These are phyloP conservation scores for Nitzschia palea DNA, from an alignment of 108 stramenopile species.

Conservation along the genomic window DNA sequence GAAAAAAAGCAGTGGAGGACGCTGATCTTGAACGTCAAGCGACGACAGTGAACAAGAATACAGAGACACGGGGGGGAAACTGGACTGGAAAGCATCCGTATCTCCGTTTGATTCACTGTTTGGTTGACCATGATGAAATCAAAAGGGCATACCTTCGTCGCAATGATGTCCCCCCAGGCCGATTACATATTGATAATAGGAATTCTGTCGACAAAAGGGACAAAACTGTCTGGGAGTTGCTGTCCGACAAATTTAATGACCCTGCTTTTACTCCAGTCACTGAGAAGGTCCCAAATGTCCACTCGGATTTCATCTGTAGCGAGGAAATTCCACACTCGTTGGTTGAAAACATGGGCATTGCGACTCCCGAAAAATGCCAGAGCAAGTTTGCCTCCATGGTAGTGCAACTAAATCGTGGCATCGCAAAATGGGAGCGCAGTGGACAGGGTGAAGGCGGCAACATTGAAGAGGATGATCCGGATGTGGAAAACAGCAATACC, in stretches of 20 bases:
- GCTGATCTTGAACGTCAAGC: too few relatives aligned
- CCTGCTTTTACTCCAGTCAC: neutral
- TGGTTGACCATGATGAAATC: neutral
- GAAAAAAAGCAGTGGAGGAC: too few relatives aligned
- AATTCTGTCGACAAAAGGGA: too few relatives aligned
- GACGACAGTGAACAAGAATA: too few relatives aligned
- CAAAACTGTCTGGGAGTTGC: neutral
- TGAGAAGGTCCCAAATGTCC: neutral
- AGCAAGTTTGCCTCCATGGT: neutral
- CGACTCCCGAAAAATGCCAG: neutral
- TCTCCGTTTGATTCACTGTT: neutral
- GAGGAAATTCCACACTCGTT: neutral
- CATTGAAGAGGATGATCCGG: neutral
- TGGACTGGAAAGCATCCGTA: neutral
- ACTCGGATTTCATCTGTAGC: neutral
- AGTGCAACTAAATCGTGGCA: neutral
- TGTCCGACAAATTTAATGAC: neutral
- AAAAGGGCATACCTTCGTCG: neutral
- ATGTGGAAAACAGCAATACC: neutral
- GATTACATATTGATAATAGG: too few relatives aligned
- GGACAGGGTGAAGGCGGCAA: neutral
- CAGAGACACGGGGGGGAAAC: too few relatives aligned
- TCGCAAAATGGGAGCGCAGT: neutral
- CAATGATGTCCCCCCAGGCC: neutral
- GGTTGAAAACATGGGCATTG: neutral